Evolutionary conservation across 148 eudicot species (phyloP), one percentile per base, ranked within the genome.

Genomic region (Heliosperma pusillum): DNA sequence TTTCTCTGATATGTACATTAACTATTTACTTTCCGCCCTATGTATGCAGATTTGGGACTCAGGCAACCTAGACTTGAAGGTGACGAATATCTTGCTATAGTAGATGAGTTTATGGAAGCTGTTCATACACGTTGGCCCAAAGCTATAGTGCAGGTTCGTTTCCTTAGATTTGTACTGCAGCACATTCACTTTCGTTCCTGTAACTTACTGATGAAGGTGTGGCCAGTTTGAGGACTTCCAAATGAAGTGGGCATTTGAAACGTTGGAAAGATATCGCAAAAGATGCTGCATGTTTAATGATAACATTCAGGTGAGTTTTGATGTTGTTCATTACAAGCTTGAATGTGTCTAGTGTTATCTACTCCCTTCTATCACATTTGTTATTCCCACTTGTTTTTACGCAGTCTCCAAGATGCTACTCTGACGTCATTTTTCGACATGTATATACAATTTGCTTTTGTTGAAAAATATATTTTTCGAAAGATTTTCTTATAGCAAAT

Each of bases 231-330:
- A 95, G 82, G 99, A 95, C 82, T 95, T 95, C 69, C 99, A 95
- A 88, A 88, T 92, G 92, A 92, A 95, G 85, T 95, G 99, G 99
- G 99, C 99, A 69, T 95, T 95, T 85, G 93, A 92, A 84, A 95
- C 99, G 53, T 87, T 95, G 74, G 83, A 89, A 77, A 86, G 99
- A 55, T 95, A 92, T 74, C 91, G 96, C 55, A 83, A 82, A 72
- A 88, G 76, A 83, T 89, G 87, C 71, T 95, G 99, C 90, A 95
- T 95, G 99, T 95, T 95, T 80, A 95, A 95, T 87, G 99, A 95
- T 83, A 97, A 95, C 80, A 86, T 95, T 85, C 99, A 95, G 91
- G 99, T 67, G 55, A 67, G 71, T 67, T 67, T 8, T 24, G 29
- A 6, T 40, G 60, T 64, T 69, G 16, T 67, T 61, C 45, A 5